A percentile compares a stretch with the other conserved stretches of the same genome.
Conservation (phyloP, 345 rosid genomes). For the Cardamine occulta region DNA sequence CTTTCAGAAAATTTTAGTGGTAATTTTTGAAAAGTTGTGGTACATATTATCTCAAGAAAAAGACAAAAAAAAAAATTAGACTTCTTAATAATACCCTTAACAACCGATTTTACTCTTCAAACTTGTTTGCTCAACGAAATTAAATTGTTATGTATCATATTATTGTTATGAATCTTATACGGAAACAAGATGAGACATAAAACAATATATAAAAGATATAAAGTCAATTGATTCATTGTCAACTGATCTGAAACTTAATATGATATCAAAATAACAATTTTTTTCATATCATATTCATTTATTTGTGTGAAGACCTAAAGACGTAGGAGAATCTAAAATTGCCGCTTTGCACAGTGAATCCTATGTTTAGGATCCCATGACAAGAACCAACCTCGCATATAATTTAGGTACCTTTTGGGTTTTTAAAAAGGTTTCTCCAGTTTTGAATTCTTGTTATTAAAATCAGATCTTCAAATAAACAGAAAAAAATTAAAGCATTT, state of each 20-base stretch:
- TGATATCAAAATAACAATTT: background rate
- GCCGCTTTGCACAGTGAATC: conserved; percentile 38
- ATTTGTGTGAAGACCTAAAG: conserved; percentile 12
- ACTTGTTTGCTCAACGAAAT: background rate
- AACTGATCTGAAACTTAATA: background rate
- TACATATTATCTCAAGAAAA: background rate
- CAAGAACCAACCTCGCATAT: conserved; percentile 23
- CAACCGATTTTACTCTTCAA: background rate
- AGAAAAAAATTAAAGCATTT: background rate
- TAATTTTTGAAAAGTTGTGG: background rate
- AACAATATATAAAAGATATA: no score
- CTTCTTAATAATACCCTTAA: background rate
- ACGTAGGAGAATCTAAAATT: background rate
- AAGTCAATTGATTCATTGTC: no score
- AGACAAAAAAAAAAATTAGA: no score
- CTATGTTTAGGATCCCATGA: conserved; percentile 46
- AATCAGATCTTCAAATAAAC: background rate
- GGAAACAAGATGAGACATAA: background rate
- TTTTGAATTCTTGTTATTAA: background rate
- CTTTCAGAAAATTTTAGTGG: background rate
- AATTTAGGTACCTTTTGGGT: conserved; percentile 17
- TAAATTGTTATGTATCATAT: background rate
- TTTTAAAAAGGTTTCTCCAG: background rate
- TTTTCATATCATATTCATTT: background rate
- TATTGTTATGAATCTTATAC: background rate